Evolutionary conservation across 108 stramenopile species (phyloP).

Genomic region (Chaetoceros tenuissimus): DNA sequence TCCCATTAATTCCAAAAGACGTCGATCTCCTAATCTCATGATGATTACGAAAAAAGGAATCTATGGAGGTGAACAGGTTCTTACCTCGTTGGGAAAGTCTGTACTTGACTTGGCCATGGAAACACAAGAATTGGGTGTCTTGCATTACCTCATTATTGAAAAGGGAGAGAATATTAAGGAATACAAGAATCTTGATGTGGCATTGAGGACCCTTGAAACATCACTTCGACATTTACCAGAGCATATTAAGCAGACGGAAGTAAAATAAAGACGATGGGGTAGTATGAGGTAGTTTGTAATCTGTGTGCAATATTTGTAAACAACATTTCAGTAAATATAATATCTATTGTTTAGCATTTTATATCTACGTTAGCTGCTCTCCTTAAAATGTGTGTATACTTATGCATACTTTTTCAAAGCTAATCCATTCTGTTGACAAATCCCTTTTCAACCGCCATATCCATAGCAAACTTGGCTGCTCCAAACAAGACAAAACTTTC

Average conservation of each 20-base stretch:
- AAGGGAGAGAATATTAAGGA: slow-evolving; percentile 16
- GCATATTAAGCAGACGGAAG: neutral
- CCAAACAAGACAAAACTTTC: no score
- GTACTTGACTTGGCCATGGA: slow-evolving; percentile 60
- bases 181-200: neutral
- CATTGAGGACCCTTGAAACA: neutral
- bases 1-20: slow-evolving; percentile 20
- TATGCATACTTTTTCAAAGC: no score
- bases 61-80: slow-evolving; percentile 35
- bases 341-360: no score
- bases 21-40: slow-evolving; percentile 28
- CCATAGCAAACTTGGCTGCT: no score
- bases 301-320: no score
- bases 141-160: slow-evolving; percentile 70
- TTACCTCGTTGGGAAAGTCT: slow-evolving; percentile 61
- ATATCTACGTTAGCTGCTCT: no score
- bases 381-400: no score
- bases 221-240: neutral
- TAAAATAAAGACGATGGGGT: no score
- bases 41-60: slow-evolving; percentile 11
- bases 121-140: slow-evolving; percentile 44
- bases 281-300: no score
- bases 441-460: no score
- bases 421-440: no score
- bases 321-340: no score